These are phyloP conservation scores for Hypoxylon subgilvum DNA, from an alignment of 495 filamentous ascomycete genomes.

Conservation along the genomic window DNA sequence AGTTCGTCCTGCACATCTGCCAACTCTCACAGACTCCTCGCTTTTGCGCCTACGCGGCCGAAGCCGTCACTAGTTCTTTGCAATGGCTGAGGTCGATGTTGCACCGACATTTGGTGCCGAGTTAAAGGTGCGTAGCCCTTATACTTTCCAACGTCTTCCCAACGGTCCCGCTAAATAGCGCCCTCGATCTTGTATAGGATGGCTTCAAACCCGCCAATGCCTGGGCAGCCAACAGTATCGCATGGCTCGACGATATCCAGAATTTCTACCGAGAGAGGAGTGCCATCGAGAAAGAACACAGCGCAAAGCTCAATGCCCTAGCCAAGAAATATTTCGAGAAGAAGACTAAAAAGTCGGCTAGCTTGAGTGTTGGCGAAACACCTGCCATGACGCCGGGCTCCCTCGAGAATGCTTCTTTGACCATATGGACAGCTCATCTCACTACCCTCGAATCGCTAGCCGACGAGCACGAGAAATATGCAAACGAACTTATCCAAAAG, in stretches of 20 bases:
- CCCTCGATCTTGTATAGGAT: slow-evolving; percentile 63
- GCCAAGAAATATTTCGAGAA: slow-evolving; percentile 97
- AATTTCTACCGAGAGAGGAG: slow-evolving; percentile 95
- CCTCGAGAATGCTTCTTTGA: slow-evolving; percentile 92
- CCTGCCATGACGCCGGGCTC: slow-evolving; percentile 93
- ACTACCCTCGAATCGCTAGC: slow-evolving; percentile 86
- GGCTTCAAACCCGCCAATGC: slow-evolving; percentile 90
- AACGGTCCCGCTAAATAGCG: slow-evolving; percentile 20
- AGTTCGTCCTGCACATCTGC: slow-evolving; percentile 13
- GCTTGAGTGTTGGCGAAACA: slow-evolving; percentile 90
- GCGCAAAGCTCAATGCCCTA: slow-evolving; percentile 79
- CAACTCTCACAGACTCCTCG: slow-evolving; percentile 3
- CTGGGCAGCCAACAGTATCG: slow-evolving; percentile 88
- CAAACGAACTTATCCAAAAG: slow-evolving; percentile 72
- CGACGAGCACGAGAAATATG: slow-evolving; percentile 84
- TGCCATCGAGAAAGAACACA: slow-evolving; percentile 94
- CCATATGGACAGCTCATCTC: slow-evolving; percentile 94
- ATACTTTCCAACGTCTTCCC: not conserved
- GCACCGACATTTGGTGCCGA: slow-evolving; percentile 85
- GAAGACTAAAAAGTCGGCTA: slow-evolving; percentile 87
- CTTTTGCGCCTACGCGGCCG: slow-evolving; percentile 28
- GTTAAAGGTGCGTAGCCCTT: slow-evolving; percentile 70
- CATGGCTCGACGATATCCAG: slow-evolving; percentile 96
- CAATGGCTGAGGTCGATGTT: slow-evolving; percentile 76
- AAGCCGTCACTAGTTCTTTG: slow-evolving; percentile 31